Evolutionary conservation across 1,139 yeast genomes (phyloP), one percentile per base, ranked within the genome.

Genomic region (Torulaspora pretoriensis): DNA sequence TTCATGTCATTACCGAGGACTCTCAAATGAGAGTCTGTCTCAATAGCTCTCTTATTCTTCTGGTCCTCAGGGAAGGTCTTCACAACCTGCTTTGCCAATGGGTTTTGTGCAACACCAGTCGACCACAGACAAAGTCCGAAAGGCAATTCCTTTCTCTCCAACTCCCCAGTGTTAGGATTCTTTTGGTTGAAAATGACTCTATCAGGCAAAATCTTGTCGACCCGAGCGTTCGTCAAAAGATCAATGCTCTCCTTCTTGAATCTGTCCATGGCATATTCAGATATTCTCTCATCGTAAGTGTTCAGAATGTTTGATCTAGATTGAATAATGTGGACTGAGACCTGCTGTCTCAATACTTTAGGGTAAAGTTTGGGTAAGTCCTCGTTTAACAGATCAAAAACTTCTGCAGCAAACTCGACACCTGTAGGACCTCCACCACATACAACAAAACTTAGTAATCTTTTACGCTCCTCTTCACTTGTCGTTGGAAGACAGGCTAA

Each of bases 401-500:
- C 73, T 59, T 80, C 83, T 23, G 84, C 83, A 17, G 85, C 85
- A 53, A 80, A 71, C 59, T 80, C 86, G 34, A 78, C 82, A 53
- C 86, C 86, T 2, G 85, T 80, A 50, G 85, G 85, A 25, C 85
- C 85, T 47, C 84, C 86, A 49, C 85, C 86, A 59, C 84, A 80
- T 34, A 80, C 74, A 22, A 80, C 85, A 66, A 79, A 79, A 51
- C 81, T 76, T 44, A 80, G 65, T 43, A 80, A 62, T 45, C 72
- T 72, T 56, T 74, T 77, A 53, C 83, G 74, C 59, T 80, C 83
- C 40, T 73, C 80, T 49, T 75, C 78, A 1, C 78, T 50, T 1
- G 81, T 78, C 0, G 83, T 76, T 48, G 84, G 83, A 52, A 80
- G 64, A 50, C 82, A 74, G 2, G 85, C 85, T 43, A 65, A 64